These are phyloP conservation scores for Ophiostoma australiae DNA, from an alignment of 2,329 filamentous ascomycete genomes.

Conservation along the genomic window DNA sequence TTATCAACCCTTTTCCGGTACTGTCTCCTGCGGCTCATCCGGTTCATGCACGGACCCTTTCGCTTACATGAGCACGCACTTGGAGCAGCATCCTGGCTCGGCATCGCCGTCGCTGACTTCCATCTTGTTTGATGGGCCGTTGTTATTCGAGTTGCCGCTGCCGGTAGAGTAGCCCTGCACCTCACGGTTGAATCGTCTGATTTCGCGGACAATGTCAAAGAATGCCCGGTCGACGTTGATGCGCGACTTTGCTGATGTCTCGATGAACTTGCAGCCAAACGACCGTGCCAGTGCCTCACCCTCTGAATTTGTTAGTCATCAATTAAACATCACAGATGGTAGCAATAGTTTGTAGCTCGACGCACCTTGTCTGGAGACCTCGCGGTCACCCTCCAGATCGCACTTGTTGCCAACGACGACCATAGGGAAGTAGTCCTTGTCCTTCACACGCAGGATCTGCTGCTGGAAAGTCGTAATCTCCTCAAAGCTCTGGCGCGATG, in stretches of 20 bases:
- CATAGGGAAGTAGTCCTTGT: slow-evolving; percentile 99
- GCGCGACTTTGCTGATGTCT: slow-evolving; percentile 96
- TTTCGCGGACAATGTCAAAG: slow-evolving; percentile 97
- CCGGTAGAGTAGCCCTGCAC: slow-evolving; percentile 81
- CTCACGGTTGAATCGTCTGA: slow-evolving; percentile 96
- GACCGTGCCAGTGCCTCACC: slow-evolving; percentile 78
- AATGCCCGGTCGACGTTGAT: slow-evolving; percentile 99
- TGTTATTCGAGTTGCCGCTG: slow-evolving; percentile 58
- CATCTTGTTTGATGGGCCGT: slow-evolving; percentile 64
- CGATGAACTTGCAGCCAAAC: slow-evolving; percentile 97
- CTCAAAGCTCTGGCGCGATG: slow-evolving; percentile 92
- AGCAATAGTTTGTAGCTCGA: neutral
- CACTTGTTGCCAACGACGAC: slow-evolving; percentile 99
- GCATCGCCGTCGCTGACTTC: slow-evolving; percentile 67
- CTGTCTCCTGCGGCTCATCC: neutral
- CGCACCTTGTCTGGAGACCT: slow-evolving; percentile 87
- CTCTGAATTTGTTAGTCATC: slow-evolving; percentile 52
- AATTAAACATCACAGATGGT: neutral
- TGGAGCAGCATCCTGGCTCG: slow-evolving; percentile 70
- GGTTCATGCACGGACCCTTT: neutral
- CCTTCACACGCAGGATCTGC: slow-evolving; percentile 96
- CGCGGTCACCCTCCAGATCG: slow-evolving; percentile 88
- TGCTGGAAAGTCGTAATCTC: slow-evolving; percentile 99
- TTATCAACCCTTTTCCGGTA: neutral
- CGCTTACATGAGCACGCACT: slow-evolving; percentile 29